Conservation (phyloP, 108 stramenopile species). For the Conticribra weissflogii region DNA sequence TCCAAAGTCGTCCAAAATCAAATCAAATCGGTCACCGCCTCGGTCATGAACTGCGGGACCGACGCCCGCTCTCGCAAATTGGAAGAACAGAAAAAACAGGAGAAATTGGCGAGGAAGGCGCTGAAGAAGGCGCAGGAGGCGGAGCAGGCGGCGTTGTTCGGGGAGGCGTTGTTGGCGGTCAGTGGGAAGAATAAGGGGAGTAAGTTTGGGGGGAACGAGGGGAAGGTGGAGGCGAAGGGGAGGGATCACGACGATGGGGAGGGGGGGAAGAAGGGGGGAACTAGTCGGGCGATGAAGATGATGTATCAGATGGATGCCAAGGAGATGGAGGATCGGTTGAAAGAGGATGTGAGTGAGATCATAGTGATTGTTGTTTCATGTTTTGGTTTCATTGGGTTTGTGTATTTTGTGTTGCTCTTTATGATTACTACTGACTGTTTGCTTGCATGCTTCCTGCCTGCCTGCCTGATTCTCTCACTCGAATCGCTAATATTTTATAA, state of each 20-base stretch:
- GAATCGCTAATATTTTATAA: no score
- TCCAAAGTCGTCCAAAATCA: slow-evolving; percentile 74
- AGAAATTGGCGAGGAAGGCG: slow-evolving; percentile 65
- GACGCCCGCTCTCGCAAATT: slow-evolving; percentile 61
- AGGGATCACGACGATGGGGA: slow-evolving; percentile 71
- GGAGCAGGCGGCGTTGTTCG: slow-evolving; percentile 86
- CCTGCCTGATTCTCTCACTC: no score
- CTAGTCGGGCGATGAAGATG: slow-evolving; percentile 78
- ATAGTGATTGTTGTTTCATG: not conserved
- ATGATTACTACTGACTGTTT: no score
- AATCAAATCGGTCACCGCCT: slow-evolving; percentile 54
- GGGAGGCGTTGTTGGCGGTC: slow-evolving; percentile 79
- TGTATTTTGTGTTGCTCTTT: not conserved
- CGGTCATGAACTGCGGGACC: slow-evolving; percentile 69
- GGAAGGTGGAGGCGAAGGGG: slow-evolving; percentile 77
- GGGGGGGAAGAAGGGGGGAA: slow-evolving; percentile 61
- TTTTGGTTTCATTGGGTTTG: not conserved
- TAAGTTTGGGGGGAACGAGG: slow-evolving; percentile 56
- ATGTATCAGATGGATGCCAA: slow-evolving; percentile 90
- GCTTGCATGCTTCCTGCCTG: no score
- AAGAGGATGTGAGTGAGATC: slow-evolving; percentile 69
- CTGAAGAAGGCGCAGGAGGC: slow-evolving; percentile 80
- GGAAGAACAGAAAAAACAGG: slow-evolving; percentile 71
- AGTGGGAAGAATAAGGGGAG: slow-evolving; percentile 71
- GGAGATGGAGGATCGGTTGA: slow-evolving; percentile 85